Evolutionary conservation across 352 stramenopile genomes (phyloP), one percentile per base, ranked within the genome.

Genomic region (Pythium catenulatum): DNA sequence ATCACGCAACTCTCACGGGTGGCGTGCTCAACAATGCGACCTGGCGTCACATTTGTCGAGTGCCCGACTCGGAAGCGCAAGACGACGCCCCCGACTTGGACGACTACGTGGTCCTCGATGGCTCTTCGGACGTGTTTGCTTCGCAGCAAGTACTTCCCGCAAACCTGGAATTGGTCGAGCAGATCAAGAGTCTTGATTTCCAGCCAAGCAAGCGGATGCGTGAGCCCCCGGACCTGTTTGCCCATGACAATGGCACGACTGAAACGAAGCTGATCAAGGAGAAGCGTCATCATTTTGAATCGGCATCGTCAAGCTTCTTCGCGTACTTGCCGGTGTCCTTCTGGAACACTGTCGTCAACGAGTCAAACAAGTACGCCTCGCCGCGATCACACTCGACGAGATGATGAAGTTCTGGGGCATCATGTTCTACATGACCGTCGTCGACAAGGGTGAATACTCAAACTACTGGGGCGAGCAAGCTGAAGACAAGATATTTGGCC

Each of bases 391-490:
- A 3, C 52, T 87, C 2, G 70, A 78, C 15, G 72, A 87, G 34
- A 14, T 82, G 46, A 48, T 87, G 80, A 37, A 27, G 30, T 87
- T 87, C 30, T 65, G 82, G 25, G 80, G 80, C 11, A 82, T 87
- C 19, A 45, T 87, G 59, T 87, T 87, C 50, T 87, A 81, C 58
- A 86, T 86, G 68, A 69, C 68, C 1, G 23, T 82, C 4, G 70
- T 82, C 6, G 70, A 82, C 30, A 82, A 82, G n/a, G 80, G 70
- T 27, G 80, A 87, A 34, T 82, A 82, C 56, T 82, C 69, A 14
- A 87, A 87, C 70, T 87, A 87, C 34, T 87, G 70, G 80, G 70
- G 72, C 14, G 30, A 81, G 15, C 70, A 87, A 72, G 72, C 45
- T 43, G 80, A 87, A 77, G 43, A 70, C 27, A 37, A 34, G 32